Evolutionary conservation across 306 rosid genomes (phyloP), one percentile per base, ranked within the genome.

Genomic region (Acacia confusa): DNA sequence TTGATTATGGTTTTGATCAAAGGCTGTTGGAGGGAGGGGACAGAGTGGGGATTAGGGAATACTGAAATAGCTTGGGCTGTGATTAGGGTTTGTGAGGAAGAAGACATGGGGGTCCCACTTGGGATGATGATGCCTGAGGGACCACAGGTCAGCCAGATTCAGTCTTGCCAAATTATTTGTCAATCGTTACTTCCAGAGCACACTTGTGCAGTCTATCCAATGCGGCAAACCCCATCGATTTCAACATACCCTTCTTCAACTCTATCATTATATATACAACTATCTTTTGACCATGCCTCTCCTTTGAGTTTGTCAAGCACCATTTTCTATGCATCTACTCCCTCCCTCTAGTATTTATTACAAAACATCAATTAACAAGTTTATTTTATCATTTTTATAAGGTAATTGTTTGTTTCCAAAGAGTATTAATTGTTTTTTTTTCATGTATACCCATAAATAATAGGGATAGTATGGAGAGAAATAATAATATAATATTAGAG

Each of bases 61-160:
- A 50, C 57, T 3, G 55, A 50, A 50, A 12, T 28, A 47, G 6
- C 61, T 0, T 25, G 70, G 30, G 40, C 83, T 70, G 64, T 80
- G 4, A 60, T 72, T 65, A 77, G 73, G 88, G 69, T 45, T 77
- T 81, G 12, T 70, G 53, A 61, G 38, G 70, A 15, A 24, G 15
- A 71, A 80, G 32, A 50, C 34, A 50, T 34, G 79, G 77, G 77
- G 77, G 55, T 75, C 79, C 79, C 82, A 81, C 34, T 40, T 19
- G 6, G 41, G 79, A 41, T 24, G 8, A 76, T 52, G 58, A 25
- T 70, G 76, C 78, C 55, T 57, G 38, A 38, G 70, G 78, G 81
- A 79, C 81, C 74, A 70, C 63, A 50, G 9, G 69, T 57, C 74
- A 16, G 74, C 74, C 55, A 78, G 9, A 78, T 67, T 72, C 38